A percentile compares a stretch with the other conserved stretches of the same genome.
These are phyloP conservation scores for Penicillium angulare DNA, from an alignment of 495 filamentous ascomycete genomes.

Conservation along the genomic window DNA sequence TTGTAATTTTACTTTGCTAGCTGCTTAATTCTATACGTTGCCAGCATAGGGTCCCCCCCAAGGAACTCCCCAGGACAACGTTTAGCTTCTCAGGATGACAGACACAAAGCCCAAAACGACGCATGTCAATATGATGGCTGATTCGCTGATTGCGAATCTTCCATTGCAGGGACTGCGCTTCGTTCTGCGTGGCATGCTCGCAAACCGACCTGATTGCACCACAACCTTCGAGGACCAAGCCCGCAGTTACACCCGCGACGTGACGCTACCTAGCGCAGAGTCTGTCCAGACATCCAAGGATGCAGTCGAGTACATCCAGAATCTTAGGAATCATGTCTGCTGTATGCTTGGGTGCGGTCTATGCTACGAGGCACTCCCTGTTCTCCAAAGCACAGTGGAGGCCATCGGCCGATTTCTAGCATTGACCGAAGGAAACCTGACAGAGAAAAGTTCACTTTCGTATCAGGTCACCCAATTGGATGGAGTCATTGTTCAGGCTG, in stretches of 20 bases:
- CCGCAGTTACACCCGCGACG: constrained; percentile 5
- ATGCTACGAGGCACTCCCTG: constrained; percentile 9
- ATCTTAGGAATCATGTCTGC: constrained; percentile 12
- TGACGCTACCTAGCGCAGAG: constrained; percentile 2
- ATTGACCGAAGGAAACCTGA: constrained; percentile 1
- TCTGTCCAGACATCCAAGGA: constrained; percentile 7
- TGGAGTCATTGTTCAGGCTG: constrained; percentile 42
- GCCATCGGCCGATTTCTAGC: constrained; percentile 3
- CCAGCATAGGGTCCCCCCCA: background rate
- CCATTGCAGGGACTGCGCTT: constrained; percentile 22
- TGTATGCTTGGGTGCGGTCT: constrained; percentile 30
- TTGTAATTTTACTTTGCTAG: background rate
- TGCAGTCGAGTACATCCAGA: background rate
- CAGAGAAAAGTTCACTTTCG: background rate
- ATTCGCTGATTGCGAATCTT: constrained; percentile 29
- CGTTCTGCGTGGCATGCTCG: constrained; percentile 18
- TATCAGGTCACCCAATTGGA: constrained; percentile 27
- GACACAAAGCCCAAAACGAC: constrained; percentile 15
- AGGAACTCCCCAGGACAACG: background rate
- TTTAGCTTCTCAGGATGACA: constrained; percentile 1
- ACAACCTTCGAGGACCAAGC: constrained; percentile 19
- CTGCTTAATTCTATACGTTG: background rate
- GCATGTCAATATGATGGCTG: constrained; percentile 36
- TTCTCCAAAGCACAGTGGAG: constrained; percentile 12
- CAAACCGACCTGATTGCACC: constrained; percentile 18